Base-by-base conservation (phyloP, 805 yeast genomes). In the Candida andamanensis region DNA sequence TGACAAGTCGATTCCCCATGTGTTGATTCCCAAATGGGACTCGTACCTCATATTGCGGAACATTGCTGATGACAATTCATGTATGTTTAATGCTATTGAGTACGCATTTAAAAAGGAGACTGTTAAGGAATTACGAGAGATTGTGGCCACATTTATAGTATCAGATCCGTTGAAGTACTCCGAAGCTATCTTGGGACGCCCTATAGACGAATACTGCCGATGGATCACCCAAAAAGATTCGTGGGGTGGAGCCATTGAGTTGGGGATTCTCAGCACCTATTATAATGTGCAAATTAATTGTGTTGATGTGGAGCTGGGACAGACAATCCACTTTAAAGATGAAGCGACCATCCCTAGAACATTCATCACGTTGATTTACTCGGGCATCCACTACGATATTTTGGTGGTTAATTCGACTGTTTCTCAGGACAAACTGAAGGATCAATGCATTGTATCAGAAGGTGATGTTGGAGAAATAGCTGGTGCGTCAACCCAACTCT, bases 221-320 rank as follows among this genome's bases (percentile, higher is more conserved):
- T 83, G 92, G 90, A 83, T 83, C 15, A 42, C 49, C 28, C 58
- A 67, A 35, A 68, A 67, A 13, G 75, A 67, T 21, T 69, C 81
- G 12, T 83, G 92, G 94, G 94, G 94, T 18, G 94, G 94, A 5
- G 90, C 85, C 2, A 81, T 83, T 29, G 94, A 83, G 49, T 55
- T 82, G 28, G 74, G 77, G 6, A 78, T 83, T 5, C 49, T 83
- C 17, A 67, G 84, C 2, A 61, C 67, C 20, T 63, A 67, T 39
- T 62, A 79, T 24, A 59, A 62, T 4, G 54, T 79, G 5, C 62
- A 71, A 3, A 76, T 83, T 25, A 60, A 68, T 33, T 76, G 85
- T 8, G 50, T 80, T 17, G 92, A 83, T 46, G 74, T 83, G 15
- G 80, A 76, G 43, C 76, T 75, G 37, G 74, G 74, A 5, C 61